Evolutionary conservation across 345 rosid species (phyloP).

Genomic region (Eucalyptus brandiana): DNA sequence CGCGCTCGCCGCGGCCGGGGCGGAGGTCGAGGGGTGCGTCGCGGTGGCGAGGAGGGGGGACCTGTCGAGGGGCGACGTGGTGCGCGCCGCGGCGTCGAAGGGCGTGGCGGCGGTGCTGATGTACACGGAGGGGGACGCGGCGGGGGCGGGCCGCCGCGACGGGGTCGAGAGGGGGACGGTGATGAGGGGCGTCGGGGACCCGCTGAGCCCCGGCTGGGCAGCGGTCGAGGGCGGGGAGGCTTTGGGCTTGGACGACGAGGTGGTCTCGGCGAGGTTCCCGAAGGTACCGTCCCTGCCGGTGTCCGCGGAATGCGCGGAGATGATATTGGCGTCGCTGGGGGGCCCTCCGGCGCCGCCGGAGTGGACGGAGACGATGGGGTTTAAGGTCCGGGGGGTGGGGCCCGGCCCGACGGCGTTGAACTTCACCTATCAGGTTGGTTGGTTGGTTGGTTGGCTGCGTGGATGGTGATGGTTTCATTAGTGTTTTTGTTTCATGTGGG

Average conservation of each 20-base stretch:
- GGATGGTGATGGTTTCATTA: not conserved
- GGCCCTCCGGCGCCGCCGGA: constrained; percentile 44
- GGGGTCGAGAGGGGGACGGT: constrained; percentile 77
- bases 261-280: constrained; percentile 51
- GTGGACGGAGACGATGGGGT: constrained; percentile 40
- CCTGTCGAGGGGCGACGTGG: constrained; percentile 54
- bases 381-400: constrained; percentile 34
- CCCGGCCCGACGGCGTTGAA: constrained; percentile 65
- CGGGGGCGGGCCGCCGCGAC: constrained; percentile 9
- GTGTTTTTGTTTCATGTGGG: not conserved
- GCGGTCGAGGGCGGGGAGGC: constrained; percentile 65
- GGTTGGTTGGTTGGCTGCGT: constrained; percentile 18
- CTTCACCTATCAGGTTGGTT: constrained; percentile 66
- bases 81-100: constrained; percentile 45
- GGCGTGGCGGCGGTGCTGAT: constrained; percentile 76
- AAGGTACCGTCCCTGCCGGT: constrained; percentile 74
- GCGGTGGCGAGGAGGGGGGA: constrained; percentile 55
- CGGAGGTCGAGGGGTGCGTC: constrained; percentile 45
- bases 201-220: constrained; percentile 86
- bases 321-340: constrained; percentile 47
- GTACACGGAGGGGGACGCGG: constrained; percentile 53
- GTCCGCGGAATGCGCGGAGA: constrained; percentile 53
- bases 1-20: constrained; percentile 44
- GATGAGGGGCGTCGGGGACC: constrained; percentile 94
- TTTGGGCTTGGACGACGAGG: constrained; percentile 40